Conservation (phyloP, 768 basidiomycete species). For the Serendipita vermifera region DNA sequence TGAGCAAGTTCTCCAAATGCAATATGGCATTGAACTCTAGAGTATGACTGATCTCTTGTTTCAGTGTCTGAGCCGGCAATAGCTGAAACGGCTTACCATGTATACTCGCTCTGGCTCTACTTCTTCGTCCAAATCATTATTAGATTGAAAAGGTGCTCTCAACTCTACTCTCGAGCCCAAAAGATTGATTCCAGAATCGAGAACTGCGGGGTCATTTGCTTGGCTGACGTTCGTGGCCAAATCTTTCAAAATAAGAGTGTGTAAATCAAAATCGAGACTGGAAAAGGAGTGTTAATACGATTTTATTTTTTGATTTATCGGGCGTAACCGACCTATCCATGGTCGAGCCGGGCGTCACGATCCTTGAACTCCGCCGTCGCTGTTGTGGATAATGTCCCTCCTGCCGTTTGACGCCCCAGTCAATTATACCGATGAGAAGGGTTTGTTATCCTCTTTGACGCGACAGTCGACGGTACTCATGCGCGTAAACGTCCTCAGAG, state of each 20-base stretch:
- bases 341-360: background rate
- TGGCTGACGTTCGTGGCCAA: constrained; percentile 43
- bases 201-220: constrained; percentile 26
- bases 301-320: constrained; percentile 13
- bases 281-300: background rate
- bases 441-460: constrained; percentile 25
- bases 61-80: background rate
- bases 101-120: background rate
- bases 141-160: background rate
- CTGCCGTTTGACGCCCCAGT: constrained; percentile 20
- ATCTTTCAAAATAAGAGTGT: constrained; percentile 61
- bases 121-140: background rate
- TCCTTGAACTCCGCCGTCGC: background rate
- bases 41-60: constrained; percentile 46
- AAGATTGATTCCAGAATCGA: constrained; percentile 36
- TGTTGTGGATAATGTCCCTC: background rate
- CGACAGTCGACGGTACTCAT: background rate
- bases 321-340: constrained; percentile 14
- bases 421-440: constrained; percentile 61
- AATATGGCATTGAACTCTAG: constrained; percentile 64
- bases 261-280: constrained; percentile 69
- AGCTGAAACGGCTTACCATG: background rate
- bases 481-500: constrained; percentile 29
- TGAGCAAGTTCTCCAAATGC: constrained; percentile 70
- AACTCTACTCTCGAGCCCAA: constrained; percentile 51